phyloP scores from a whole-genome alignment of 306 rosid species.

The Pyrus communis region DNA sequence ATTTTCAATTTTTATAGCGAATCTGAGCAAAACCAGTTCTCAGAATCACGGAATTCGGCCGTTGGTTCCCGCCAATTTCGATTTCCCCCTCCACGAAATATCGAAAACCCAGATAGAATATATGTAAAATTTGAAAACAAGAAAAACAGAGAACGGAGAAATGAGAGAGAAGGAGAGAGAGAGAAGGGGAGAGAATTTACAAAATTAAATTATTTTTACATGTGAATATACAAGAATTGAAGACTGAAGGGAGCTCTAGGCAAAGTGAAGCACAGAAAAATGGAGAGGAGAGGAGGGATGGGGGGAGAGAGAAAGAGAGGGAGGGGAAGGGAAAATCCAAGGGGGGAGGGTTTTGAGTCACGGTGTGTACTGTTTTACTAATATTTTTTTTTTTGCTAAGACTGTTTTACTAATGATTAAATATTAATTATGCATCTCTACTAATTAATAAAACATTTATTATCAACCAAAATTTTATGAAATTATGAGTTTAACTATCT shows the following conservation, averaged over 20 bases:
- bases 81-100: constrained; percentile 15
- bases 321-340: constrained; percentile 26
- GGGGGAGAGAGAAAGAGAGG: neutral
- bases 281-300: neutral
- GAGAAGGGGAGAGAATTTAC: neutral
- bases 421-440: neutral
- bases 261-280: neutral
- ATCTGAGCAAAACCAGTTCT: constrained; percentile 17
- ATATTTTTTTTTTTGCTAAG: neutral
- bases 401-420: neutral
- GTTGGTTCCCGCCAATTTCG: constrained; percentile 72
- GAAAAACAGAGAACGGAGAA: neutral
- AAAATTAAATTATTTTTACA: neutral
- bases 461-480: no score
- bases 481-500: no score
- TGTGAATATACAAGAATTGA: constrained; percentile 11
- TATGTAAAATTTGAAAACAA: neutral
- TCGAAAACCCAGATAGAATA: constrained; percentile 1
- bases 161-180: neutral
- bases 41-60: constrained; percentile 27
- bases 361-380: neutral
- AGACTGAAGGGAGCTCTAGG: constrained; percentile 46
- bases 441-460: no score
- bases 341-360: constrained; percentile 8
- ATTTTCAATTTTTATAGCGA: neutral